These are phyloP conservation scores for Sordariomycetes sp. DNA, from an alignment of 2,329 filamentous ascomycete genomes.

Conservation along the genomic window DNA sequence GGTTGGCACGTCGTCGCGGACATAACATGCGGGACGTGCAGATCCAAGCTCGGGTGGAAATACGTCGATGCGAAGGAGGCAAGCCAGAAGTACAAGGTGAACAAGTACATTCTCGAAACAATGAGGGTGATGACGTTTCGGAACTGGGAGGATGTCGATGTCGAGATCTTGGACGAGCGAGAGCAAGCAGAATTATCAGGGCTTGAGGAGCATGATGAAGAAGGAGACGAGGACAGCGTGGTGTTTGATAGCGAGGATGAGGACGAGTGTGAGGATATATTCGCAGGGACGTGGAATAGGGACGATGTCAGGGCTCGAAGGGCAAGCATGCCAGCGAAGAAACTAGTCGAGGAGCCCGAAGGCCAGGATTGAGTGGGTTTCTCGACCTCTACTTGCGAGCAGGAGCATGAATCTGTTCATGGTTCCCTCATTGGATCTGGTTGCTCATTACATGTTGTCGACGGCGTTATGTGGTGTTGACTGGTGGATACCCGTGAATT, in stretches of 20 bases:
- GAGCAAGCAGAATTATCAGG: slow-evolving; percentile 2
- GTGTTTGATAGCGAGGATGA: slow-evolving; percentile 56
- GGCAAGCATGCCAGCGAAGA: no score
- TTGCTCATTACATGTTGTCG: no score
- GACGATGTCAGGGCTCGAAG: slow-evolving; percentile 38
- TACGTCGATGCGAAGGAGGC: slow-evolving; percentile 54
- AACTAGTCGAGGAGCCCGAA: no score
- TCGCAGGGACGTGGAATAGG: slow-evolving; percentile 52
- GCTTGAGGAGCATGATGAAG: background rate
- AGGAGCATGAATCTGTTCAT: no score
- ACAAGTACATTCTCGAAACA: slow-evolving; percentile 59
- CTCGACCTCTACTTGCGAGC: no score
- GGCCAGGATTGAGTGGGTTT: no score
- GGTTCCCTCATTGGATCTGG: no score
- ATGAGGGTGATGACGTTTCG: slow-evolving; percentile 43
- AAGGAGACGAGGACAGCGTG: slow-evolving; percentile 20
- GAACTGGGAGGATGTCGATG: slow-evolving; percentile 35
- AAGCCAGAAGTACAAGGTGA: slow-evolving; percentile 57
- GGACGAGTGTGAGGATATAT: slow-evolving; percentile 59
- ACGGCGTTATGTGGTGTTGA: no score
- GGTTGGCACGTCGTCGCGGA: slow-evolving; percentile 57
- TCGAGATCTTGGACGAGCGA: slow-evolving; percentile 4
- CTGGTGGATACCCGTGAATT: no score
- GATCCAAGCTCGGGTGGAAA: slow-evolving; percentile 55
- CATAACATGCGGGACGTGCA: slow-evolving; percentile 48